These are phyloP conservation scores for Blastomyces emzantsi DNA, from an alignment of 2,329 filamentous ascomycete genomes.

Conservation along the genomic window DNA sequence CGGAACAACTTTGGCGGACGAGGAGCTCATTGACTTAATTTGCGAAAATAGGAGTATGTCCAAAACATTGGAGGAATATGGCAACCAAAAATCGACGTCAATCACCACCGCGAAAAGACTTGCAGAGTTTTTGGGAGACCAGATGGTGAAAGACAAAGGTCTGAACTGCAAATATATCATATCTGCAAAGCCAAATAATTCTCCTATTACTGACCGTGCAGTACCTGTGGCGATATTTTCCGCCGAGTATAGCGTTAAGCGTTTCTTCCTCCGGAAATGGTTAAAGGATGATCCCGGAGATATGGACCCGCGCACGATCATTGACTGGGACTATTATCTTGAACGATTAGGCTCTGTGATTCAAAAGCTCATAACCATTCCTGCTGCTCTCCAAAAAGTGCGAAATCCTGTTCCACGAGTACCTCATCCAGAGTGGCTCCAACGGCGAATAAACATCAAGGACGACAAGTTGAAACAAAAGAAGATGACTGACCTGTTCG, in stretches of 20 bases:
- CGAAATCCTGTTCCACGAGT: constrained; percentile 91
- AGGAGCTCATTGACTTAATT: constrained; percentile 98
- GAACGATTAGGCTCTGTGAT: constrained; percentile 95
- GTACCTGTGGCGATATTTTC: constrained; percentile 97
- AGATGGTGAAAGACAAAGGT: constrained; percentile 99
- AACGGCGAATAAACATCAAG: constrained; percentile 84
- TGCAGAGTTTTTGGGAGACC: constrained; percentile 91
- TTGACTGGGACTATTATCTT: constrained; percentile 97
- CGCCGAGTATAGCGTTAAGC: constrained; percentile 78
- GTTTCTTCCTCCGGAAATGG: constrained; percentile 89
- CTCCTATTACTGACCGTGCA: constrained; percentile 88
- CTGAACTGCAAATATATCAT: constrained; percentile 99
- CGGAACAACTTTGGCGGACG: constrained; percentile 82
- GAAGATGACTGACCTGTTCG: constrained; percentile 92
- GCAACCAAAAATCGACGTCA: constrained; percentile 91
- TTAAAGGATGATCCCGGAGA: constrained; percentile 83
- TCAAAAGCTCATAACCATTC: constrained; percentile 98
- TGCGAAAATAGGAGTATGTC: constrained; percentile 98
- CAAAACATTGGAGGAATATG: constrained; percentile 95
- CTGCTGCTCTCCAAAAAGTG: constrained; percentile 89
- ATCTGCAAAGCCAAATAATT: constrained; percentile 72
- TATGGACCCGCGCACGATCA: constrained; percentile 78
- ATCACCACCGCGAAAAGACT: constrained; percentile 94
- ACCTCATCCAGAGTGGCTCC: constrained; percentile 91
- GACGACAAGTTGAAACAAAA: constrained; percentile 98